These are phyloP conservation scores for Diaporthe citri DNA, from an alignment of 2,329 filamentous ascomycete genomes.

Conservation along the genomic window DNA sequence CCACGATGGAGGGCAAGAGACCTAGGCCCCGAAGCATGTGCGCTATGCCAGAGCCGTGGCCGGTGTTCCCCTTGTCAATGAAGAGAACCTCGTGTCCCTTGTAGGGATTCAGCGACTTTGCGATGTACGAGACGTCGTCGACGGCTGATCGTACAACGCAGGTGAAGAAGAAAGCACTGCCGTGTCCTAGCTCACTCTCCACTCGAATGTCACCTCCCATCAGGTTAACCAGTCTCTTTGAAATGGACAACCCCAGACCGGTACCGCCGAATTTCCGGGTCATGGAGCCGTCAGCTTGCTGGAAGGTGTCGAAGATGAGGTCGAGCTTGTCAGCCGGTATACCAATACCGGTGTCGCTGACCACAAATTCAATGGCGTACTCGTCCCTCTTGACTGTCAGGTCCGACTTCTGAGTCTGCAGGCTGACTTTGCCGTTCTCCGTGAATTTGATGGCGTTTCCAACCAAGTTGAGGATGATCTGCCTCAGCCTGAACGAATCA, in stretches of 20 bases:
- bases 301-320: conserved; percentile 98
- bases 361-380: conserved; percentile 95
- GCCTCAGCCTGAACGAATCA: conserved; percentile 94
- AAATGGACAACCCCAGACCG: conserved; percentile 93
- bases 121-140: conserved; percentile 81
- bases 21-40: conserved; percentile 83
- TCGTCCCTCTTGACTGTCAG: conserved; percentile 79
- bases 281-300: conserved; percentile 97
- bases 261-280: conserved; percentile 97
- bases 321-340: conserved; percentile 96
- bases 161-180: conserved; percentile 96
- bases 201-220: conserved; percentile 99
- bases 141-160: conserved; percentile 89
- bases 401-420: conserved; percentile 81
- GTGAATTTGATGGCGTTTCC: conserved; percentile 99
- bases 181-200: conserved; percentile 89
- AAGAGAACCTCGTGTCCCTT: conserved; percentile 92
- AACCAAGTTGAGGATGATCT: conserved; percentile 97
- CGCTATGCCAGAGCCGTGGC: conserved; percentile 80
- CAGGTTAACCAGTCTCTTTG: conserved; percentile 91
- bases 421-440: conserved; percentile 93
- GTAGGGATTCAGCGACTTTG: conserved; percentile 90
- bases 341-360: conserved; percentile 96
- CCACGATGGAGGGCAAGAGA: conserved; percentile 86
- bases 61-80: conserved; percentile 90